These are phyloP conservation scores for Tetragonia tetragonoides DNA, from an alignment of 148 eudicot genomes.

Conservation along the genomic window DNA sequence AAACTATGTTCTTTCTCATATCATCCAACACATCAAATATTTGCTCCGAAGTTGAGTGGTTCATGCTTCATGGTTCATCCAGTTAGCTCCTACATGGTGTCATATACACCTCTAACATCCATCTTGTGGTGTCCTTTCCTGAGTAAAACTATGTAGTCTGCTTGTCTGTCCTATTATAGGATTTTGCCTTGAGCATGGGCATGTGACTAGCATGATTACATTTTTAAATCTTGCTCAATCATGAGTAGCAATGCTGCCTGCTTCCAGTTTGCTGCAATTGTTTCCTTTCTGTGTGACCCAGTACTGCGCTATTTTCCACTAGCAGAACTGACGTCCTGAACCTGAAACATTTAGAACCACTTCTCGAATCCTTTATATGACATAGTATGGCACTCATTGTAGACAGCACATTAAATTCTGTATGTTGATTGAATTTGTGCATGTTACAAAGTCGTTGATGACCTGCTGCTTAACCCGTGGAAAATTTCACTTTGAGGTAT, in stretches of 20 bases:
- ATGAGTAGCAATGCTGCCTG: background rate
- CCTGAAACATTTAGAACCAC: background rate
- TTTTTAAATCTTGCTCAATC: background rate
- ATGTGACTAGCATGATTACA: background rate
- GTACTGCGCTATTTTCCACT: too few relatives aligned
- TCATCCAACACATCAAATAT: too few relatives aligned
- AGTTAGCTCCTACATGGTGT: too few relatives aligned
- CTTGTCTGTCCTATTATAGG: background rate
- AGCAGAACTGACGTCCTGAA: background rate
- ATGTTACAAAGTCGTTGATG: background rate
- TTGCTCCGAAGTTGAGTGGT: too few relatives aligned
- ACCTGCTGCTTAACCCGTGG: background rate
- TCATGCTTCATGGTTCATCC: background rate
- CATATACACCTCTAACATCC: background rate
- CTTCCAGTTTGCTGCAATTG: background rate
- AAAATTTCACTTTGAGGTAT: slow-evolving; percentile 24
- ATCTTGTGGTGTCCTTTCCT: background rate
- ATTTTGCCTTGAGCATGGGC: background rate
- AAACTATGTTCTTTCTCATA: too few relatives aligned
- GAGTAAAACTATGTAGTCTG: background rate
- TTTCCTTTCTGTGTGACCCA: background rate
- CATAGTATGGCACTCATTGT: background rate
- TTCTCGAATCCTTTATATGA: background rate
- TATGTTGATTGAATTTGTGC: background rate
- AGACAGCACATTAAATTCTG: background rate